Percentiles rank a stretch among this genome's conserved stretches.
phyloP scores from a whole-genome alignment of 805 yeast genomes.

The Metschnikowia amazonensis region DNA sequence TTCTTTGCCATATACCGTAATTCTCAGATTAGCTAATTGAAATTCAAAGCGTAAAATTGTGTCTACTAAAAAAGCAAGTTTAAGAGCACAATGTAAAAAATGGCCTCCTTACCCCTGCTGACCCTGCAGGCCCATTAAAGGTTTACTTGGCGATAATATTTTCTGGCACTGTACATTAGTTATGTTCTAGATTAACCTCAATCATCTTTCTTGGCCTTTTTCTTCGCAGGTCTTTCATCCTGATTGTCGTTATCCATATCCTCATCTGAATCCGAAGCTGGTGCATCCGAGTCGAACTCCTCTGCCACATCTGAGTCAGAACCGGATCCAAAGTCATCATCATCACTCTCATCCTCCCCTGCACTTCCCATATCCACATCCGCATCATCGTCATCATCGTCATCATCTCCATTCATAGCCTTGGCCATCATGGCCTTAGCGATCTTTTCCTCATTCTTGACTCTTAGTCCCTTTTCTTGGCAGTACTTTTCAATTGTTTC shows the following conservation, averaged over 20 bases:
- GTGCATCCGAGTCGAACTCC: slow-evolving; percentile 73
- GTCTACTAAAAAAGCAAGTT: background rate
- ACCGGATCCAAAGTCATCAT: slow-evolving; percentile 75
- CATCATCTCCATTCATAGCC: slow-evolving; percentile 62
- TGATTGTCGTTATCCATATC: slow-evolving; percentile 19
- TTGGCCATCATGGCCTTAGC: slow-evolving; percentile 78
- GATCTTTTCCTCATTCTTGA: slow-evolving; percentile 85
- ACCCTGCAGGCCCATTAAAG: background rate
- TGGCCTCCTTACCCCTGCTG: background rate
- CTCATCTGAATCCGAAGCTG: slow-evolving; percentile 27
- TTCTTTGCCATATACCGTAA: background rate
- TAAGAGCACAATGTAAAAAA: background rate
- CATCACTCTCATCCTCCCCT: slow-evolving; percentile 73
- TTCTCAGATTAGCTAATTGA: background rate
- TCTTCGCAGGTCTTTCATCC: slow-evolving; percentile 32
- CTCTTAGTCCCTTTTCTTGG: slow-evolving; percentile 69
- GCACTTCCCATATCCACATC: slow-evolving; percentile 66
- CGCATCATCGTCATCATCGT: slow-evolving; percentile 45
- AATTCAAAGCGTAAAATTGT: background rate
- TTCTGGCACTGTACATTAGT: background rate
- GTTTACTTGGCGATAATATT: background rate
- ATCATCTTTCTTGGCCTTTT: slow-evolving; percentile 23
- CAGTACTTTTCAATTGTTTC: slow-evolving; percentile 70
- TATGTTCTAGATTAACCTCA: background rate
- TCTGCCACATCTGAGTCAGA: slow-evolving; percentile 74